Base-by-base conservation (phyloP, 192 early-diverging fungal genomes). In the Coemansia sp. region DNA sequence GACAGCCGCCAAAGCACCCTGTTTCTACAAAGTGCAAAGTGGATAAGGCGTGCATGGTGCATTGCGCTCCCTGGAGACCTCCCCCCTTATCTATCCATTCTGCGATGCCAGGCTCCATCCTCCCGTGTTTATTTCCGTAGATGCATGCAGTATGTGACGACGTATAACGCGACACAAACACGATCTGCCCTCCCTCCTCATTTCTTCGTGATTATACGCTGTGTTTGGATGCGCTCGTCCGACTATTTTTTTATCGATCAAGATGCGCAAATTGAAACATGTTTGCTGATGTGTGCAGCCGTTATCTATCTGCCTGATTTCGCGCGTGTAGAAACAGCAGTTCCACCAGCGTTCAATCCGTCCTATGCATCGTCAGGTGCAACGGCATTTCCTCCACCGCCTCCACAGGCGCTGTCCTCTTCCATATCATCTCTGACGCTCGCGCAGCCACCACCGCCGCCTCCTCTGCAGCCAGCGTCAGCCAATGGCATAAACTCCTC, bases 281-380 rank as follows among this genome's bases (percentile, higher is more conserved):
- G 49, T 2, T 52, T 52, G 23, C 49, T 52, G 21, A 52, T 26
- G 8, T 52, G 23, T 52, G 23, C 23, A 52, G 20, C 12, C 23
- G 44, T 18, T 46, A 46, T 46, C n/a, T 48, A 15, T 24, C 20
- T 9, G 6, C 21, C 20, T 62, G 16, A 23, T 34, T 35, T 20
- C 60, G 36, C 35, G 21, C 16, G 5, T 65, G 55, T 75, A 75
- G 73, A 64, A 24, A 59, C 51, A 2, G 62, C 69, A 23, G 69
- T 71, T 35, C 75, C 75, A 48, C 75, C 69, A 23, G 75, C 64
- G 21, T 77, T 77, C 58, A 68, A 68, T 60, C 61, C 65, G 61
- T 23, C 62, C 24, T 77, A 77, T 52, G 43, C 69, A 34, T 36
- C 65, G 23, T 49, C 65, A 53, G 66, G 30, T 20, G 67, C 59